A percentile compares a stretch with the other conserved stretches of the same genome.
These are phyloP conservation scores for Mucor racemosus DNA, from an alignment of 371 early-diverging fungal genomes.

Conservation along the genomic window DNA sequence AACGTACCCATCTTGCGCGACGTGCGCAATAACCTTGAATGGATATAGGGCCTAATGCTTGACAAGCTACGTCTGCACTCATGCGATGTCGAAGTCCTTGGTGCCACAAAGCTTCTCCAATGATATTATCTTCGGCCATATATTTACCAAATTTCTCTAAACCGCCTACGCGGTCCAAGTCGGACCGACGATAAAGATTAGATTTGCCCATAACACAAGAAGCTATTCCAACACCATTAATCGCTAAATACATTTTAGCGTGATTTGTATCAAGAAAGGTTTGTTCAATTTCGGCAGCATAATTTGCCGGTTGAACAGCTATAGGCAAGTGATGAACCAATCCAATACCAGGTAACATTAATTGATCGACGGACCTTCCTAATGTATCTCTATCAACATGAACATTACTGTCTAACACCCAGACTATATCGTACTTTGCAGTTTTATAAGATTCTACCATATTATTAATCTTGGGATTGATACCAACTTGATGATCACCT, in stretches of 20 bases:
- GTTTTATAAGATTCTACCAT: slow-evolving; percentile 79
- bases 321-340: slow-evolving; percentile 93
- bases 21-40: slow-evolving; percentile 79
- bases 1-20: slow-evolving; percentile 89
- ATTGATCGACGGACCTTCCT: slow-evolving; percentile 76
- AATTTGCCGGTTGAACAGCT: slow-evolving; percentile 71
- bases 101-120: slow-evolving; percentile 86
- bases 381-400: slow-evolving; percentile 76
- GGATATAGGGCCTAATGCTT: slow-evolving; percentile 77
- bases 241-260: slow-evolving; percentile 91
- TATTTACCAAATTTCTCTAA: slow-evolving; percentile 83
- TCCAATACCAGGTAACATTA: slow-evolving; percentile 78
- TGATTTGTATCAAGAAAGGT: slow-evolving; percentile 89
- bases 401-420: slow-evolving; percentile 94
- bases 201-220: slow-evolving; percentile 95
- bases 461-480: slow-evolving; percentile 97
- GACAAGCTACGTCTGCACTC: slow-evolving; percentile 85
- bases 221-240: slow-evolving; percentile 83
- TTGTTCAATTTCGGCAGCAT: slow-evolving; percentile 86
- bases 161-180: slow-evolving; percentile 82
- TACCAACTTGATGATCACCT: slow-evolving; percentile 75
- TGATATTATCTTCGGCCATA: slow-evolving; percentile 94
- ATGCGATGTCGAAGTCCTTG: slow-evolving; percentile 82
- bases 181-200: slow-evolving; percentile 87
- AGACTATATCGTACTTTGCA: slow-evolving; percentile 87